These are phyloP conservation scores for Nicotiana attenuata DNA, from an alignment of 257 asterid species.

Conservation along the genomic window DNA sequence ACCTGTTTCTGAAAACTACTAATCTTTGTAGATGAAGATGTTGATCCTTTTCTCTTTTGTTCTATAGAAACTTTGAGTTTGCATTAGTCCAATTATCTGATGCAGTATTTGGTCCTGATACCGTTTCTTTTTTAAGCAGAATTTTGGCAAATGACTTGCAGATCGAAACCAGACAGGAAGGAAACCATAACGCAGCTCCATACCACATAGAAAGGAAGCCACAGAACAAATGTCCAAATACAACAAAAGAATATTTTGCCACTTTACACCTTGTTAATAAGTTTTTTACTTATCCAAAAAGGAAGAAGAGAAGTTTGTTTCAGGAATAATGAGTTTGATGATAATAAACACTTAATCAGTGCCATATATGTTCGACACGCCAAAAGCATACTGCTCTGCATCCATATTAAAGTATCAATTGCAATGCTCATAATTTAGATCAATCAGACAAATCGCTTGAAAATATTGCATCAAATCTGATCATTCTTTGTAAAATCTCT, in stretches of 20 bases:
- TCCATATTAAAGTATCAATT: background rate
- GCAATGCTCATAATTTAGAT: background rate
- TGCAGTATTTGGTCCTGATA: background rate
- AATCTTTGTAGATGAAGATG: slow-evolving; percentile 19
- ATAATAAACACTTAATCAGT: background rate
- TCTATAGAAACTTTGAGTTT: background rate
- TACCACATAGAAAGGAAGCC: no score
- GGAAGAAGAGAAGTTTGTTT: background rate
- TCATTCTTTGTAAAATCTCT: background rate
- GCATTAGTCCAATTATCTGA: background rate
- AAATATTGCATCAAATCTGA: background rate
- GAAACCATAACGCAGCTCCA: no score
- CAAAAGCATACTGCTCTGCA: background rate
- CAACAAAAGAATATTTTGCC: background rate
- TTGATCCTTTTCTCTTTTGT: background rate
- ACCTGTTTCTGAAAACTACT: slow-evolving; percentile 83
- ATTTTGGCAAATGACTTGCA: no score
- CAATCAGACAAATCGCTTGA: background rate
- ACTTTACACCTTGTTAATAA: background rate
- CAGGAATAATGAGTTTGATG: background rate
- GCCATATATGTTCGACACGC: background rate
- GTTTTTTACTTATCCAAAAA: background rate
- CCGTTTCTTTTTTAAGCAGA: no score
- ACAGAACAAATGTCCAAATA: background rate
- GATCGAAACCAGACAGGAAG: no score